phyloP scores from a whole-genome alignment of 352 stramenopile genomes.

The Plasmopara viticola region DNA sequence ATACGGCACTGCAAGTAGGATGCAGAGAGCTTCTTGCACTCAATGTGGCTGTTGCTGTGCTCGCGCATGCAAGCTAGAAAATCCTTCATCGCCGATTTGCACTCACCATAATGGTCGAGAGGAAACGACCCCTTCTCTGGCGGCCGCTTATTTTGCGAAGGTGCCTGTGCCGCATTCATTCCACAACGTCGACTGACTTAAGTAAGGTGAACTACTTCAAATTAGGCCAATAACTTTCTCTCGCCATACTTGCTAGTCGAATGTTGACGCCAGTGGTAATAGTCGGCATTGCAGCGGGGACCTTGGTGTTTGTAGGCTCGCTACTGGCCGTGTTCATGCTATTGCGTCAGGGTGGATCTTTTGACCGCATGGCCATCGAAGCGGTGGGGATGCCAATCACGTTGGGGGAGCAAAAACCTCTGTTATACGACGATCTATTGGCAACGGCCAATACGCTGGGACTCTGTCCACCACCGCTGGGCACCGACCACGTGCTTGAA shows the following conservation, averaged over 20 bases:
- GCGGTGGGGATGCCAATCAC: constrained; percentile 51
- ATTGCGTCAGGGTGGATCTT: constrained; percentile 77
- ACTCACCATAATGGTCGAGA: constrained; percentile 87
- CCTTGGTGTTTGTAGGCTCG: constrained; percentile 77
- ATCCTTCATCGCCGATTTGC: constrained; percentile 82
- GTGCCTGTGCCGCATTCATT: constrained; percentile 80
- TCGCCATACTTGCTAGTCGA: no score
- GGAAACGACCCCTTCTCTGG: constrained; percentile 89
- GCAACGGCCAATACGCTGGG: constrained; percentile 29
- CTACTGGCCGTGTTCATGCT: constrained; percentile 81
- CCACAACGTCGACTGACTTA: background rate
- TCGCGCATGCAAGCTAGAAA: constrained; percentile 84
- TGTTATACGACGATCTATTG: constrained; percentile 86
- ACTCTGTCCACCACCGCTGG: constrained; percentile 32
- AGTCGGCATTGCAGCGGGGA: constrained; percentile 74
- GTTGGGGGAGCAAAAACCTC: constrained; percentile 64
- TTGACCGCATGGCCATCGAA: constrained; percentile 82
- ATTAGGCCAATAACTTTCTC: background rate
- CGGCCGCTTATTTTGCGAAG: constrained; percentile 62
- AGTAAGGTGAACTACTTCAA: background rate
- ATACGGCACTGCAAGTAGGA: constrained; percentile 86
- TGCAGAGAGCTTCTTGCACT: constrained; percentile 87
- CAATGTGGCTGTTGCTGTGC: constrained; percentile 78
- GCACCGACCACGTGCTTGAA: constrained; percentile 15
- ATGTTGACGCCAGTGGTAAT: constrained; percentile 59